Evolutionary conservation across 176 grass and related monocot genomes (phyloP).

Genomic region (Canna indica): DNA sequence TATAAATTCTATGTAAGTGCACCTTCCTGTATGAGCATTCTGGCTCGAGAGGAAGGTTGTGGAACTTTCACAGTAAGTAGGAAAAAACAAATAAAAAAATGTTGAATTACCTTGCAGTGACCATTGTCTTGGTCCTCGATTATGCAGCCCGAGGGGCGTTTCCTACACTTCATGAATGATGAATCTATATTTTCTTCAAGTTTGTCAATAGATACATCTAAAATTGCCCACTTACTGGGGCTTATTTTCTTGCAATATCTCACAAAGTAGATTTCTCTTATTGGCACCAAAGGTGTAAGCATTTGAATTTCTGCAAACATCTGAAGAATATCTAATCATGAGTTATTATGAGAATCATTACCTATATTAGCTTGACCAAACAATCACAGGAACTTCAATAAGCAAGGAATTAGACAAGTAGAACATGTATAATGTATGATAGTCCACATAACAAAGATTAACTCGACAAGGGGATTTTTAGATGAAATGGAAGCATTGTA

Average conservation of each 20-base stretch:
- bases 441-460: too few relatives aligned
- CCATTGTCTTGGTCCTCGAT: slow-evolving; percentile 54
- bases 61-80: not conserved
- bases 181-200: slow-evolving; percentile 22
- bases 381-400: not conserved
- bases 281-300: slow-evolving; percentile 58
- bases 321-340: slow-evolving; percentile 26
- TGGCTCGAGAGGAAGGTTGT: not conserved
- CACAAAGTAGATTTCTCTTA: slow-evolving; percentile 57
- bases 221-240: slow-evolving; percentile 42
- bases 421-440: too few relatives aligned
- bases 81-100: not conserved
- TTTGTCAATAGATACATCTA: slow-evolving; percentile 48
- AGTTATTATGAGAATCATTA: slow-evolving; percentile 7
- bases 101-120: slow-evolving; percentile 47
- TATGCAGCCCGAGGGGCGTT: slow-evolving; percentile 58
- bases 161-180: slow-evolving; percentile 29
- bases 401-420: too few relatives aligned
- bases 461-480: too few relatives aligned
- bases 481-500: not conserved
- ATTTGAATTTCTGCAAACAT: slow-evolving; percentile 73
- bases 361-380: not conserved
- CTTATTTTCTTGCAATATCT: slow-evolving; percentile 54
- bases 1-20: too few relatives aligned
- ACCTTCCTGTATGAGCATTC: not conserved